Percentiles rank a stretch among this genome's conserved stretches.
Conservation (phyloP, 306 rosid genomes). For the Begonia loranthoides region DNA sequence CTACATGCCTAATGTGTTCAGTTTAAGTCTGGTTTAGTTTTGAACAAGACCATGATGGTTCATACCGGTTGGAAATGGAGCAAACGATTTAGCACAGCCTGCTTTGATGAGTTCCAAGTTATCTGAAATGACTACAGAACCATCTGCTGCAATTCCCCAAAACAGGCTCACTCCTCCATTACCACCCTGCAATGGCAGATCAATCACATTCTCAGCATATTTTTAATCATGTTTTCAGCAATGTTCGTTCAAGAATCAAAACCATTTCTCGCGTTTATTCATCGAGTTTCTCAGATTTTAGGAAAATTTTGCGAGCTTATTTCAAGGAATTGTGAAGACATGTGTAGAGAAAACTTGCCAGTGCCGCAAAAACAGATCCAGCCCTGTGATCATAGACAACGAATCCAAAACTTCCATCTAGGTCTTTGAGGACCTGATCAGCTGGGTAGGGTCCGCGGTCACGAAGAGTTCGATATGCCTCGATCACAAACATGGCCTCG, state of each 20-base stretch:
- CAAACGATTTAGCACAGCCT: slow-evolving; percentile 88
- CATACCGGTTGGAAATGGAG: slow-evolving; percentile 81
- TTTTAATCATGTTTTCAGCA: too few relatives aligned
- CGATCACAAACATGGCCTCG: slow-evolving; percentile 63
- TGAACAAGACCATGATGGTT: too few relatives aligned
- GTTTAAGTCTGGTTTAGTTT: too few relatives aligned
- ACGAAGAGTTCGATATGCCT: slow-evolving; percentile 77
- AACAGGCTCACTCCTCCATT: slow-evolving; percentile 44
- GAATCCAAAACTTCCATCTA: slow-evolving; percentile 81
- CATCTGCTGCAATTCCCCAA: slow-evolving; percentile 87
- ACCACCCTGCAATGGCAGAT: slow-evolving; percentile 44
- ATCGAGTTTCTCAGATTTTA: too few relatives aligned
- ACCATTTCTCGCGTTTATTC: too few relatives aligned
- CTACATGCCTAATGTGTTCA: too few relatives aligned
- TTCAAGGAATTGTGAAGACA: not conserved
- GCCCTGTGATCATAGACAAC: slow-evolving; percentile 51
- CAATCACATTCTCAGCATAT: too few relatives aligned
- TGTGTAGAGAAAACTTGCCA: slow-evolving; percentile 30
- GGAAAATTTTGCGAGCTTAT: too few relatives aligned
- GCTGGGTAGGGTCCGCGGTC: slow-evolving; percentile 94
- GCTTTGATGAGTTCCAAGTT: slow-evolving; percentile 49
- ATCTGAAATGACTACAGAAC: slow-evolving; percentile 66
- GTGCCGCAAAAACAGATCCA: slow-evolving; percentile 58
- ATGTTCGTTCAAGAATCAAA: too few relatives aligned
- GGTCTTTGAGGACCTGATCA: slow-evolving; percentile 78